Conservation (phyloP, 805 yeast species). For the Tetrapisispora nanseiensis region DNA sequence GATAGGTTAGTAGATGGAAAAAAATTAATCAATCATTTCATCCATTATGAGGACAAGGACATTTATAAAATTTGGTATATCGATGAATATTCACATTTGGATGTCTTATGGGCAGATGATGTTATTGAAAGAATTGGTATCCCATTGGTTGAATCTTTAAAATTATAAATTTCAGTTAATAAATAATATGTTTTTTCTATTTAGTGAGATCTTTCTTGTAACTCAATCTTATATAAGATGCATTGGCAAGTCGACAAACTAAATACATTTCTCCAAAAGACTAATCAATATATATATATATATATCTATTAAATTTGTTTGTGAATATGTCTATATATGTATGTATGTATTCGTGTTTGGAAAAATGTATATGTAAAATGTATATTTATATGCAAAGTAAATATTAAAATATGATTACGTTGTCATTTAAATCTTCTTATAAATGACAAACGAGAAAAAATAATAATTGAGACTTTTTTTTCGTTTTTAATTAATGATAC, state of each 20-base stretch:
- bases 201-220: too few species aligned
- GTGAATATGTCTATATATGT: neutral
- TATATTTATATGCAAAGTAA: neutral
- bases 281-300: too few species aligned
- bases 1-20: constrained; percentile 79
- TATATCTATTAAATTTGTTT: too few species aligned
- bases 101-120: constrained; percentile 90
- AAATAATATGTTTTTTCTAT: too few species aligned
- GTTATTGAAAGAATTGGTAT: constrained; percentile 54
- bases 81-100: constrained; percentile 71
- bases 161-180: too few species aligned
- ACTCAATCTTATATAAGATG: too few species aligned
- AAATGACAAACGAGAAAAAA: too few species aligned
- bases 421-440: too few species aligned
- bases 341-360: neutral
- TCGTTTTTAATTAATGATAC: too few species aligned
- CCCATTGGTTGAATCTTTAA: constrained; percentile 32
- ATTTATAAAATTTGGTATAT: constrained; percentile 31
- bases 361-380: neutral
- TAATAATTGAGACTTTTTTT: too few species aligned
- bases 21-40: constrained; percentile 54
- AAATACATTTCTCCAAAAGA: too few species aligned
- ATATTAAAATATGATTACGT: neutral
- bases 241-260: too few species aligned
- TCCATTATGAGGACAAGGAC: constrained; percentile 38